Base-by-base conservation (phyloP, 1,139 yeast species). In the Yamadazyma atlantica region DNA sequence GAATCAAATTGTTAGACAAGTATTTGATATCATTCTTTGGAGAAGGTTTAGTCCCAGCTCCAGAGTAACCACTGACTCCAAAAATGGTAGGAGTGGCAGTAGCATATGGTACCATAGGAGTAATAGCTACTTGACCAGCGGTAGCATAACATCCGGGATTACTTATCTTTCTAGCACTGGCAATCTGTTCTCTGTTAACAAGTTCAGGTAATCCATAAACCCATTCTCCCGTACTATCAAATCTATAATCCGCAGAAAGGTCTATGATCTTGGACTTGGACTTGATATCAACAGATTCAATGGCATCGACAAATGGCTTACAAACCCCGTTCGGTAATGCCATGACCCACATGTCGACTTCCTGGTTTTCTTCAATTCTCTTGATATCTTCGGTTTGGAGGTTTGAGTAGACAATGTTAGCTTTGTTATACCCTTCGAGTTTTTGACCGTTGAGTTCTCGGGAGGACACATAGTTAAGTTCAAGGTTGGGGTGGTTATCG, bases 121-220 rank as follows among this genome's bases (percentile, higher is more conserved):
- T 82, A 58, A 94, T 83, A 8, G 96, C 94, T 35, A 88, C 67
- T 69, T 94, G 97, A 4, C 97, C 95, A 38, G 95, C 97, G 36
- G 98, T 92, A 13, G 98, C 97, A 59, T 90, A 92, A 70, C 99
- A 92, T 37, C 98, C 99, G 3, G 99, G 99, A 67, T 94, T 92
- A 4, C 97, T 82, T 46, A 92, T 87, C 60, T 84, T 85, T 55
- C 75, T 80, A 14, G 97, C 92, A n/a, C 67, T 57, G 28, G 85
- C 78, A 53, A 92, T 85, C 8, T 58, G 58, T 11, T 67, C 56
- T 58, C 98, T 81, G 50, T 79, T 74, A 48, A 78, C 80, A 50
- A 87, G 69, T 57, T 80, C 86, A 9, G 99, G 99, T 51, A 92
- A 76, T 34, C 99, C 99, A 59, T 92, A 94, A 13, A 75, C 70